phyloP scores from a whole-genome alignment of 208 protist species.

The Zelonia costaricensis region DNA sequence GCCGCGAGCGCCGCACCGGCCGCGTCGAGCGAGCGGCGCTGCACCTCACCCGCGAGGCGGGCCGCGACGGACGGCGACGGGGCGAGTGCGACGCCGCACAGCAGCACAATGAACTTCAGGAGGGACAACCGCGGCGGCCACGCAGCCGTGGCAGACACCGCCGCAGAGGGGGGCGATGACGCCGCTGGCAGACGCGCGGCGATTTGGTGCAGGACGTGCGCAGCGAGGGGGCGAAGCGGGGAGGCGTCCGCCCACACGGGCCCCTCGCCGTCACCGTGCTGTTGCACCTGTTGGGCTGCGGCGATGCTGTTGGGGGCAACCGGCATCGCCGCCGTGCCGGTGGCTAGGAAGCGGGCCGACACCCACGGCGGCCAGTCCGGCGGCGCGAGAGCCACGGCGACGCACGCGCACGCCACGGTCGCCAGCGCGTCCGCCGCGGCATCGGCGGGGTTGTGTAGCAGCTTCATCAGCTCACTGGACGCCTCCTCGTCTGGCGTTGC shows the following conservation, averaged over 20 bases:
- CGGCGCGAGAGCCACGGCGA: conserved; percentile 26
- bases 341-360: conserved; percentile 11
- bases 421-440: conserved; percentile 24
- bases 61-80: conserved; percentile 25
- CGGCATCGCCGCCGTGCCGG: conserved; percentile 12
- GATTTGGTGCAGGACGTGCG: conserved; percentile 5
- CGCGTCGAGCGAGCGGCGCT: conserved; percentile 16
- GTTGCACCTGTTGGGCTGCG: background rate
- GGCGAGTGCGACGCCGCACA: conserved; percentile 41
- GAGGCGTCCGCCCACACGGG: conserved; percentile 1
- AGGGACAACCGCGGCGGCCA: conserved; percentile 5
- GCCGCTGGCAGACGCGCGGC: conserved; percentile 11
- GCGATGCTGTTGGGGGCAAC: background rate
- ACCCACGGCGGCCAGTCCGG: conserved; percentile 40
- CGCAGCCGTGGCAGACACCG: background rate
- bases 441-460: conserved; percentile 13
- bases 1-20: conserved; percentile 15
- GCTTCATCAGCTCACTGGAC: conserved; percentile 5
- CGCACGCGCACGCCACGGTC: conserved; percentile 40
- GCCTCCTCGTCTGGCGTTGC: too few relatives aligned
- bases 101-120: conserved; percentile 24
- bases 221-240: conserved; percentile 16
- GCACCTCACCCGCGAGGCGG: conserved; percentile 20
- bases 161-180: background rate
- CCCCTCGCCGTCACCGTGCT: background rate